phyloP scores from a whole-genome alignment of 176 grass and related monocot species.

The Rhynchospora tenuis region DNA sequence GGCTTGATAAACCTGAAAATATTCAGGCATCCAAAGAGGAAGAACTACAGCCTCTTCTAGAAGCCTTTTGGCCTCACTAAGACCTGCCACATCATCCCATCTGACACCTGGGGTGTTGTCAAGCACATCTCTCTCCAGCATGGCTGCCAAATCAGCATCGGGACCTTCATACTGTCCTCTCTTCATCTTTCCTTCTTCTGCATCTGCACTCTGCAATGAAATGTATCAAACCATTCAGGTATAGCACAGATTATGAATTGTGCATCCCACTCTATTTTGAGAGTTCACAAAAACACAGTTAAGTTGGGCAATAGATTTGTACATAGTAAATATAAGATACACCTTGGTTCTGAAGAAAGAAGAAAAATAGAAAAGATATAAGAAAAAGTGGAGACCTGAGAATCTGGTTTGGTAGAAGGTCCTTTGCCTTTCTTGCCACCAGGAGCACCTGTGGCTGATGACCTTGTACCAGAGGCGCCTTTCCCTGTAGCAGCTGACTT shows the following conservation, averaged over 20 bases:
- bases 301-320: neutral
- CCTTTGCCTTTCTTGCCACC: constrained; percentile 86
- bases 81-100: constrained; percentile 98
- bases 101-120: constrained; percentile 90
- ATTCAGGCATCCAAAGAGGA: constrained; percentile 98
- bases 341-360: neutral
- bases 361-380: neutral
- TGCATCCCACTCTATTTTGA: neutral
- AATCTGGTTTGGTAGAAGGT: constrained; percentile 67
- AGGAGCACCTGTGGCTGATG: constrained; percentile 30
- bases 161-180: constrained; percentile 91
- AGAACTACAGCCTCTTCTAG: constrained; percentile 98
- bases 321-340: neutral
- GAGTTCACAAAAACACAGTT: neutral
- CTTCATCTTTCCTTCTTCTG: constrained; percentile 72
- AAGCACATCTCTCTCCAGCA: constrained; percentile 97
- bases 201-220: constrained; percentile 58
- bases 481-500: neutral
- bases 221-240: neutral
- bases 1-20: constrained; percentile 69
- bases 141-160: constrained; percentile 83
- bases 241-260: neutral
- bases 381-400: constrained; percentile 38
- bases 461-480: neutral
- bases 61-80: constrained; percentile 97